These are phyloP conservation scores for Apiospora kogelbergensis DNA, from an alignment of 2,329 filamentous ascomycete species.

Conservation along the genomic window DNA sequence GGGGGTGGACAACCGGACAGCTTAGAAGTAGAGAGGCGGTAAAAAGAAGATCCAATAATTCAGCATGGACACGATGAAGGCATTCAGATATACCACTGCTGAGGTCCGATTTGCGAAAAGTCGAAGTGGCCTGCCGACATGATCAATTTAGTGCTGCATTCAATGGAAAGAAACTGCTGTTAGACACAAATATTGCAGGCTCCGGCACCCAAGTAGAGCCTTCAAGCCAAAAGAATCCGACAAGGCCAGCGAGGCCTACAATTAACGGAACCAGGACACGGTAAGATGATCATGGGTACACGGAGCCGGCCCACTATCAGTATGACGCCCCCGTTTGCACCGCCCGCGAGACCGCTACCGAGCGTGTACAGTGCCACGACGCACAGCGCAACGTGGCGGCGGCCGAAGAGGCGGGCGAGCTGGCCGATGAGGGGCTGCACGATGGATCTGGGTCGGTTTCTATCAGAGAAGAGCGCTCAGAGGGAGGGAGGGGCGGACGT, in stretches of 20 bases:
- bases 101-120: conserved; percentile 46
- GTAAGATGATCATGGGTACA: conserved; percentile 17
- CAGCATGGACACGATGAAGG: conserved; percentile 38
- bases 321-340: neutral
- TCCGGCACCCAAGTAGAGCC: conserved; percentile 22
- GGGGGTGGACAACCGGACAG: conserved; percentile 58
- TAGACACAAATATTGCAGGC: conserved; percentile 23
- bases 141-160: neutral
- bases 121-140: conserved; percentile 36
- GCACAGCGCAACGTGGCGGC: conserved; percentile 29
- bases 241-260: conserved; percentile 36
- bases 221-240: conserved; percentile 35
- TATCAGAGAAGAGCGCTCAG: neutral
- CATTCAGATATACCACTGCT: conserved; percentile 28
- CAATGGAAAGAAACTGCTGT: neutral
- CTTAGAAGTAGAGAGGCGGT: conserved; percentile 58
- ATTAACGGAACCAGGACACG: conserved; percentile 37
- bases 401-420: conserved; percentile 44
- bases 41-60: conserved; percentile 37
- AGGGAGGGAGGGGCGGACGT: neutral
- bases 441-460: neutral
- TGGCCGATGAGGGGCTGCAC: conserved; percentile 44
- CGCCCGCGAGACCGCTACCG: conserved; percentile 11
- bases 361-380: conserved; percentile 10
- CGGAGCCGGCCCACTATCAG: conserved; percentile 13